Base-by-base conservation (phyloP, 345 rosid genomes). In the Ceriops zippeliana region DNA sequence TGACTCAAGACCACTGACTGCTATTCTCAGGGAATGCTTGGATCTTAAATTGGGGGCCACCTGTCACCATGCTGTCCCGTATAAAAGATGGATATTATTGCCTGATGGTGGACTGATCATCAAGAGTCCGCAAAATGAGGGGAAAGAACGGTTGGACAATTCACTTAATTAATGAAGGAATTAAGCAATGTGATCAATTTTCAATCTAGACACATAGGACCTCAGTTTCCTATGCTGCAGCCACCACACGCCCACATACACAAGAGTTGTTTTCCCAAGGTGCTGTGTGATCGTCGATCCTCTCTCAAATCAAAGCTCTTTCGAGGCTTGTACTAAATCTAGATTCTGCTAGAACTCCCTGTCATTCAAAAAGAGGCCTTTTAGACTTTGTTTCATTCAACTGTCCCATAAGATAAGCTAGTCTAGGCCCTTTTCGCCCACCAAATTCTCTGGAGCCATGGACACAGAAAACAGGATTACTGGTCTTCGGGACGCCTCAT, bases 401-500 rank as follows among this genome's bases (percentile, higher is more conserved):
- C 61, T 58, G 17, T 67, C 58, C 52, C 38, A 11, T 34, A 61
- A 11, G 47, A 11, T 57, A 56, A 11, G 47, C 65, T 57, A 27
- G 21, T 57, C 21, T 6, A 22, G 28, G 7, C 13, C 5, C 61
- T 53, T 10, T 54, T 38, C 24, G 26, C 38, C 34, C 58, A 32
- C 26, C 61, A 56, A 22, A 16, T 35, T 58, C 58, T 56, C 52
- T 28, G 26, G 20, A 63, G 34, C 66, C 5, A 83, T 79, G 85
- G 82, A 81, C 7, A 62, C 30, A 11, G 79, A 71, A 35, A 75
- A 58, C 66, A 61, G 37, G 70, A 57, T 15, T 24, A 56, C 49
- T 6, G 81, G 70, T 53, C 81, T 61, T 58, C 76, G 82, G 1
- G 81, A 73, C 2, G 86, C 80, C 10, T 85, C 86, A 0, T 81